Base-by-base conservation (phyloP, 495 filamentous ascomycete species). In the Annulohypoxylon moriforme region DNA sequence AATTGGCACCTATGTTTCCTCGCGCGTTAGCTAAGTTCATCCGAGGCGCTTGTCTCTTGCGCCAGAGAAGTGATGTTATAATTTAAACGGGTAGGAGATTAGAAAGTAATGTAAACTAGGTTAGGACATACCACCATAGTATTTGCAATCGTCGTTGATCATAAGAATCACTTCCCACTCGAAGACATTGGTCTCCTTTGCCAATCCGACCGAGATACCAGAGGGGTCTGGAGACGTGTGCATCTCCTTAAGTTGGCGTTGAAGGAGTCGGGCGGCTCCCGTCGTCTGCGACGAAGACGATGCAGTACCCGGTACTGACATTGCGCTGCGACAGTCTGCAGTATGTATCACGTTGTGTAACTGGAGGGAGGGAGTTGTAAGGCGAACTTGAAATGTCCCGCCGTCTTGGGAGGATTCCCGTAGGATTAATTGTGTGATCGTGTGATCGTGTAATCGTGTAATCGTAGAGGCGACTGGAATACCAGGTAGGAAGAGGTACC, bases 121-220 rank as follows among this genome's bases (percentile, higher is more conserved):
- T 42, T 34, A 58, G 14, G n/a, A 73, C 77, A 31, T 81, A 90
- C 82, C 96, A 72, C 95, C 96, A 76, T 98, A 99, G 76, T 93
- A 91, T 80, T 96, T 95, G 80, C 93, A 95, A 73, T 99, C 96
- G 75, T 99, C 96, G 31, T 87, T 92, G 74, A 99, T 96, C 96
- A 99, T 99, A 34, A 99, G 87, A 92, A 97, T 97, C 14, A 99
- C 94, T 79, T 98, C 95, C 96, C 96, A 99, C 84, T 98, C 92
- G 71, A 97, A 98, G n/a, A 98, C 91, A 77, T 97, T 98, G 82
- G 85, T 90, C 73, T 91, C 84, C 68, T 90, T 89, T 24, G 96
- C 89, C 31, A 99, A 84, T 1, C 96, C 96, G 77, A 92, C 96
- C 69, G 93, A 97, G 74, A 99, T 97, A 38, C 94, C 96, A 0